Conservation (phyloP, 192 early-diverging fungal species). For the Phycomyces nitens region DNA sequence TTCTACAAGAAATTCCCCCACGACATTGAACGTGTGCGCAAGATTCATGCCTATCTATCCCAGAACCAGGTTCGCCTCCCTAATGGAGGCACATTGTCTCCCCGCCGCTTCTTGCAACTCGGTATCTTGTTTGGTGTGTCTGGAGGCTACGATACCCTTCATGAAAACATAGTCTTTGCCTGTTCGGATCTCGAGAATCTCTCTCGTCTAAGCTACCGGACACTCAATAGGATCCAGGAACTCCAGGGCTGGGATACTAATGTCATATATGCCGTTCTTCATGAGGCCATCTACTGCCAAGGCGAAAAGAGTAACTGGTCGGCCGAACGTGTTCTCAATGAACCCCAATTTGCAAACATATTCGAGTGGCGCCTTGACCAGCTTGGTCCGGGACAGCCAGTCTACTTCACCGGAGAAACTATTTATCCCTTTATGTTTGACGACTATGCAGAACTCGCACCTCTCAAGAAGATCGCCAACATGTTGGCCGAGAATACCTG, state of each 20-base stretch:
- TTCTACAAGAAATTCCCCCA: constrained; percentile 63
- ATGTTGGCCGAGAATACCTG: constrained; percentile 54
- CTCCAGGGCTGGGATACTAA: constrained; percentile 52
- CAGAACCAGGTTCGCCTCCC: constrained; percentile 44
- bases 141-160: constrained; percentile 62
- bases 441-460: constrained; percentile 59
- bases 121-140: constrained; percentile 59
- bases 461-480: constrained; percentile 53
- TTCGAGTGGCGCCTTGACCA: constrained; percentile 48
- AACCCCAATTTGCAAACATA: constrained; percentile 24
- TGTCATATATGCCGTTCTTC: constrained; percentile 62
- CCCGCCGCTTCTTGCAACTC: constrained; percentile 65
- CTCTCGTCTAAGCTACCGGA: constrained; percentile 37
- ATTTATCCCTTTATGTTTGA: constrained; percentile 75
- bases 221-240: constrained; percentile 38
- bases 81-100: constrained; percentile 59
- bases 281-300: constrained; percentile 68
- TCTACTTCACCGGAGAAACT: constrained; percentile 66
- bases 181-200: constrained; percentile 40
- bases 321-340: constrained; percentile 50
- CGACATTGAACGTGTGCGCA: constrained; percentile 57
- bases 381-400: constrained; percentile 43
- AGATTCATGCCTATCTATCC: constrained; percentile 54
- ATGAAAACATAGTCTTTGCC: constrained; percentile 49
- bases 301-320: constrained; percentile 55